These are phyloP conservation scores for Bonia amplexicaulis DNA, from an alignment of 176 grass and related monocot genomes.

Conservation along the genomic window DNA sequence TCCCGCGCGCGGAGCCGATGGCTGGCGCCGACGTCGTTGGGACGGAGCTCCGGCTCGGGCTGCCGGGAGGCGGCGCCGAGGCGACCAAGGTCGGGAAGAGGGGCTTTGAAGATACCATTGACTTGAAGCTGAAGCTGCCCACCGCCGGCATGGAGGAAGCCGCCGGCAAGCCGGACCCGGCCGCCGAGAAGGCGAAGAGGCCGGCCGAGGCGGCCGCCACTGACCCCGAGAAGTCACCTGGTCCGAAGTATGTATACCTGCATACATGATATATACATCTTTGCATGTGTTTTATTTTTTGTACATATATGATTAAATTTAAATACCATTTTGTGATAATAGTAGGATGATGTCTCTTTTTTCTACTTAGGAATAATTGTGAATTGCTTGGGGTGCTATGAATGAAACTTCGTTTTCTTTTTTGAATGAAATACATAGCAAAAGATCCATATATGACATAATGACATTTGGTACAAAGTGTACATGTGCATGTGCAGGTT, in stretches of 20 bases:
- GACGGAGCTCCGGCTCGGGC: constrained; percentile 91
- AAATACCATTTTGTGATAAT: background rate
- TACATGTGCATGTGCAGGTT: constrained; percentile 24
- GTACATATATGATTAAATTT: background rate
- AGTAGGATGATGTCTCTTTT: background rate
- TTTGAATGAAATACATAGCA: background rate
- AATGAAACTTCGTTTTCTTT: background rate
- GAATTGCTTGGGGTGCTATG: background rate
- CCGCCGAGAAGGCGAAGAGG: constrained; percentile 53
- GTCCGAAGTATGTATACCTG: constrained; percentile 54
- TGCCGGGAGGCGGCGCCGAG: constrained; percentile 72
- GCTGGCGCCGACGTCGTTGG: constrained; percentile 60
- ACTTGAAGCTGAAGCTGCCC: constrained; percentile 78
- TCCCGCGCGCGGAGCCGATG: constrained; percentile 47
- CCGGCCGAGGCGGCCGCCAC: constrained; percentile 17
- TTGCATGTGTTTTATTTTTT: background rate
- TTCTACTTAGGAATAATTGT: background rate
- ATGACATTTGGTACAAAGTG: constrained; percentile 12
- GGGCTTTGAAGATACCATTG: constrained; percentile 74
- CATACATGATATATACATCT: background rate
- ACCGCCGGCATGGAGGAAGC: constrained; percentile 57
- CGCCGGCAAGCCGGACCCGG: constrained; percentile 29
- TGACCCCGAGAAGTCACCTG: constrained; percentile 77
- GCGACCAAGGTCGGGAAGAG: constrained; percentile 66
- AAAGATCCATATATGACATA: background rate